A percentile compares a stretch with the other conserved stretches of the same genome.
Evolutionary conservation across 1,284 basidiomycete species (phyloP).

Genomic region (Leccinum fallax): DNA sequence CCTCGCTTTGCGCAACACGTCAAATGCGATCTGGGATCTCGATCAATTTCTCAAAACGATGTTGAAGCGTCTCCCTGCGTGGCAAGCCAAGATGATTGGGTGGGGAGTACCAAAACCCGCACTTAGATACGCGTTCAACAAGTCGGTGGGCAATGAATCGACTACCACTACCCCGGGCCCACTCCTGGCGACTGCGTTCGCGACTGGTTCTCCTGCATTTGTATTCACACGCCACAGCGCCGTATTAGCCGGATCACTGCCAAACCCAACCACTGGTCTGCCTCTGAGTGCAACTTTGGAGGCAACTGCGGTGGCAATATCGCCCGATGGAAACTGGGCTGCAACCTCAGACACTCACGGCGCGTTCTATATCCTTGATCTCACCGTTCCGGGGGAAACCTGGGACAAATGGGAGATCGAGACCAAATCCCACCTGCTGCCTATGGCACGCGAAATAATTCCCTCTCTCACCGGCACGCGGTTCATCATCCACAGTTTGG

Average conservation of each 20-base stretch:
- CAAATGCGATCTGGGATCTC: constrained; percentile 10
- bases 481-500: constrained; percentile 6
- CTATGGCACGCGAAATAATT: not conserved
- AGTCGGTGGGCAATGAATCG: not conserved
- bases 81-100: constrained; percentile 13
- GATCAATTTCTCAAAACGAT: not conserved
- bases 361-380: constrained; percentile 17
- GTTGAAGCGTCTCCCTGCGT: not conserved
- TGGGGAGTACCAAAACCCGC: constrained; percentile 10
- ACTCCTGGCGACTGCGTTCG: not conserved
- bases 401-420: constrained; percentile 6
- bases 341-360: constrained; percentile 8
- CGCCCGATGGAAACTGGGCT: constrained; percentile 22
- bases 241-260: constrained; percentile 3
- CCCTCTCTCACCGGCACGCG: constrained; percentile 16
- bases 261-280: not conserved
- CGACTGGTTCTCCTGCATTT: constrained; percentile 11
- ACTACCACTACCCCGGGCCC: not conserved
- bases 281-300: not conserved
- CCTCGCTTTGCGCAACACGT: constrained; percentile 7
- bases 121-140: not conserved
- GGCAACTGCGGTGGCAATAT: constrained; percentile 9
- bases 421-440: not conserved
- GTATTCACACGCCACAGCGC: not conserved
- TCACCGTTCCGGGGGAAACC: constrained; percentile 1